Percentiles rank a stretch among this genome's conserved stretches.
Conservation (phyloP, 1,284 basidiomycete genomes). For the Tetrapyrgos nigripes region DNA sequence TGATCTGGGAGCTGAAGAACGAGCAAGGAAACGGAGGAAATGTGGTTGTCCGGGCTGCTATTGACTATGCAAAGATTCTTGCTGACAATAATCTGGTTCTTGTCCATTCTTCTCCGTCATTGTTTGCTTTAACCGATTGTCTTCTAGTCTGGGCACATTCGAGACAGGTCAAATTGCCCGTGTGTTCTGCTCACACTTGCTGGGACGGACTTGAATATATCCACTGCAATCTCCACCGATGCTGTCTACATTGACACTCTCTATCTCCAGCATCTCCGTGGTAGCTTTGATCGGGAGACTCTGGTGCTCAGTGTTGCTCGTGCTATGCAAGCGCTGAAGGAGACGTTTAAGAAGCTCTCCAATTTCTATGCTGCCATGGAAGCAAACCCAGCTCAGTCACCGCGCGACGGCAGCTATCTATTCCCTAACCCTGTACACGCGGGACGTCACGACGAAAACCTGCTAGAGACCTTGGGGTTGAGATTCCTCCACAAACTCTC, state of each 20-base stretch:
- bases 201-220: constrained; percentile 7
- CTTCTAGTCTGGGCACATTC: constrained; percentile 7
- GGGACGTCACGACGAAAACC: too few species aligned
- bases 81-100: constrained; percentile 1
- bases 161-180: constrained; percentile 3
- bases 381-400: background rate
- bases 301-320: constrained; percentile 9
- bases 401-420: too few species aligned
- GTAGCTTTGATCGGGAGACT: constrained; percentile 4
- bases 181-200: constrained; percentile 12
- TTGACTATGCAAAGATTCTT: constrained; percentile 8
- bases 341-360: constrained; percentile 10
- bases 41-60: constrained; percentile 1
- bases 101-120: constrained; percentile 4
- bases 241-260: constrained; percentile 7
- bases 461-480: too few species aligned
- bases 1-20: constrained; percentile 8
- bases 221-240: constrained; percentile 8
- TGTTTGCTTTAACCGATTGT: constrained; percentile 6
- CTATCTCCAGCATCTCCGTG: constrained; percentile 10
- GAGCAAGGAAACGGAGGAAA: constrained; percentile 12
- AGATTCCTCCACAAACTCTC: too few species aligned
- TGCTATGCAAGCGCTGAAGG: background rate
- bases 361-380: constrained; percentile 7
- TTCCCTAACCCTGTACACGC: too few species aligned